A percentile compares a stretch with the other conserved stretches of the same genome.
These are phyloP conservation scores for Blastomyces parvus DNA, from an alignment of 2,329 filamentous ascomycete genomes.

Conservation along the genomic window DNA sequence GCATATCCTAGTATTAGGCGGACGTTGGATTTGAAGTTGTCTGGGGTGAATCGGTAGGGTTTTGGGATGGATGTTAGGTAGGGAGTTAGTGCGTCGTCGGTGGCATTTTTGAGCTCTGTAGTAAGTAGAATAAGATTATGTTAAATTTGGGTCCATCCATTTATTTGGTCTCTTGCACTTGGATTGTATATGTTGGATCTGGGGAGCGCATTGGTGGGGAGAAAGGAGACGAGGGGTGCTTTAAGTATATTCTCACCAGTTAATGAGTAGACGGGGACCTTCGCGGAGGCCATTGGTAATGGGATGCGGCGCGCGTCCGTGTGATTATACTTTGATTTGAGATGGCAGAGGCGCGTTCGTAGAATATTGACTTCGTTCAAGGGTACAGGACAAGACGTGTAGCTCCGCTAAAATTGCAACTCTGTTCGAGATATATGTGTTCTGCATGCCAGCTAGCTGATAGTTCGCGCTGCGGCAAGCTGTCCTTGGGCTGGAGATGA, in stretches of 20 bases:
- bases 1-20: constrained; percentile 74
- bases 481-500: constrained; percentile 2
- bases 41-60: constrained; percentile 58
- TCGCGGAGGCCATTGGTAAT: constrained; percentile 24
- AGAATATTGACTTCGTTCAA: background rate
- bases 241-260: constrained; percentile 26
- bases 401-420: no score
- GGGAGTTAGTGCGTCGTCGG: constrained; percentile 86
- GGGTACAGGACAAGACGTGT: background rate
- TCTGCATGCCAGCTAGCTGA: background rate
- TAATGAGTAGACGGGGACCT: constrained; percentile 38
- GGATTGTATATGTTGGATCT: background rate
- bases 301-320: background rate
- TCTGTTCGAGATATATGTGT: background rate
- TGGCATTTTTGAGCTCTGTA: constrained; percentile 88
- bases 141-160: constrained; percentile 1
- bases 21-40: constrained; percentile 70
- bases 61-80: constrained; percentile 78
- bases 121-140: constrained; percentile 7
- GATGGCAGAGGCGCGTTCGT: background rate
- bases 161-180: background rate
- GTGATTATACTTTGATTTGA: background rate
- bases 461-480: background rate
- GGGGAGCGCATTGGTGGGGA: constrained; percentile 12
- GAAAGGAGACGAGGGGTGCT: constrained; percentile 15